Conservation (phyloP, 352 stramenopile species). For the Phytophthora pinifolia region DNA sequence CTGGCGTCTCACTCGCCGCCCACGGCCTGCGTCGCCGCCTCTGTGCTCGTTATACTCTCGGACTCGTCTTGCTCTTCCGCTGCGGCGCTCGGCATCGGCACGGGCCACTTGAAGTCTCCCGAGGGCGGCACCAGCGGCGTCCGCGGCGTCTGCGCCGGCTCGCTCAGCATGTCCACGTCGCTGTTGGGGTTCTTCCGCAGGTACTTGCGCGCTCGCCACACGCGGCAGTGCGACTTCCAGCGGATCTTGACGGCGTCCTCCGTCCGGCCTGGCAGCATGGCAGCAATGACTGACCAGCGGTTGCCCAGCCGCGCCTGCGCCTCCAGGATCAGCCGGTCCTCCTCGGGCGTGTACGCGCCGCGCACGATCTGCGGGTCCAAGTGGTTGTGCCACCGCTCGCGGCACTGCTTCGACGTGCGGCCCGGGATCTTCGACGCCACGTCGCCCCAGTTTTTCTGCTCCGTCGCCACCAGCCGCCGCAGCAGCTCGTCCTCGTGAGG, state of each 20-base stretch:
- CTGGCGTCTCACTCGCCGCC: conserved; percentile 20
- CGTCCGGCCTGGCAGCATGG: conserved; percentile 83
- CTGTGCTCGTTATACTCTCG: conserved; percentile 14
- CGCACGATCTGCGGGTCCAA: conserved; percentile 88
- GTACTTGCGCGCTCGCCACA: conserved; percentile 84
- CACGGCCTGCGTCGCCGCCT: conserved; percentile 8
- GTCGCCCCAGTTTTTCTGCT: conserved; percentile 89
- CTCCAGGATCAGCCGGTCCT: conserved; percentile 89
- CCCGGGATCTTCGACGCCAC: conserved; percentile 85
- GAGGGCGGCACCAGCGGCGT: conserved; percentile 33
- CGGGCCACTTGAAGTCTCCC: conserved; percentile 30
- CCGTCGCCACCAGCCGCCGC: conserved; percentile 69
- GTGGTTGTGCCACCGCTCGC: conserved; percentile 91
- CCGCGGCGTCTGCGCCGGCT: conserved; percentile 30
- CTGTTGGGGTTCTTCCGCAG: conserved; percentile 61
- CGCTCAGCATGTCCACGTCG: conserved; percentile 35
- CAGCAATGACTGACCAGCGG: conserved; percentile 90
- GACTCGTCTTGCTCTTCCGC: conserved; percentile 23
- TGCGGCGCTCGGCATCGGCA: conserved; percentile 10
- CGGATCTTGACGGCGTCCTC: conserved; percentile 93
- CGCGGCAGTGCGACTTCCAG: conserved; percentile 89
- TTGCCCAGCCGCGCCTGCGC: conserved; percentile 86
- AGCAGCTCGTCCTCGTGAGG: conserved; percentile 87
- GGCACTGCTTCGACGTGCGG: conserved; percentile 89
- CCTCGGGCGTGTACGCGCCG: conserved; percentile 85